Percentiles rank a stretch among this genome's conserved stretches.
Evolutionary conservation across 768 basidiomycete species (phyloP).

Genomic region (Naganishia antarctica): DNA sequence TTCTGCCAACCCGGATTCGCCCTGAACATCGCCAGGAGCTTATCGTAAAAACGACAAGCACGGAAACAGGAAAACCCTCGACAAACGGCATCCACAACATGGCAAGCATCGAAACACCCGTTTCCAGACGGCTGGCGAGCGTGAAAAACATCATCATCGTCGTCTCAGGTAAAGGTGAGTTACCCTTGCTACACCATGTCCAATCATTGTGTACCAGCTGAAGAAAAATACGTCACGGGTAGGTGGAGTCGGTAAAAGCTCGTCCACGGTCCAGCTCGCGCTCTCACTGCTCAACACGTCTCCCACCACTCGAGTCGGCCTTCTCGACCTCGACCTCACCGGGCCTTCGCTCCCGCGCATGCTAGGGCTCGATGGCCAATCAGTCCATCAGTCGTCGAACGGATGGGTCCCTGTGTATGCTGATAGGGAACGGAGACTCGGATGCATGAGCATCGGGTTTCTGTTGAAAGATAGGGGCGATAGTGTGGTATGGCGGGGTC

Average conservation of each 20-base stretch:
- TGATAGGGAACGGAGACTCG: conserved; percentile 69
- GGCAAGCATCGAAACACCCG: conserved; percentile 54
- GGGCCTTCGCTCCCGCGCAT: conserved; percentile 93
- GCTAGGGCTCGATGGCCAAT: conserved; percentile 74
- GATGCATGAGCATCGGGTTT: conserved; percentile 96
- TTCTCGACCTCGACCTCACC: conserved; percentile 88
- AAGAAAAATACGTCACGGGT: too few species aligned
- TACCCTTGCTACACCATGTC: not conserved
- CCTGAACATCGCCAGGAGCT: not conserved
- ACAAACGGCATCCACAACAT: conserved; percentile 10
- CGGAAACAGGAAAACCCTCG: not conserved
- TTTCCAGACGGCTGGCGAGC: conserved; percentile 64
- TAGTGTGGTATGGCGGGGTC: conserved; percentile 95
- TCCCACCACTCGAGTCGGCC: conserved; percentile 68
- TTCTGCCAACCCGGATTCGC: too few species aligned
- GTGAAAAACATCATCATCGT: conserved; percentile 87
- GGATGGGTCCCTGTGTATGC: conserved; percentile 99
- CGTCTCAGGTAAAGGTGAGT: conserved; percentile 75
- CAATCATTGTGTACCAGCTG: too few species aligned
- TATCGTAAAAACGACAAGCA: not conserved
- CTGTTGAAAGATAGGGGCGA: conserved; percentile 82
- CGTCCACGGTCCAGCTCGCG: conserved; percentile 84
- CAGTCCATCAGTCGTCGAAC: conserved; percentile 85
- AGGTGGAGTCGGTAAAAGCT: conserved; percentile 94
- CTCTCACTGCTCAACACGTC: conserved; percentile 68